Conservation (phyloP, 139 green algal genomes). For the Ostreobium quekettii region DNA sequence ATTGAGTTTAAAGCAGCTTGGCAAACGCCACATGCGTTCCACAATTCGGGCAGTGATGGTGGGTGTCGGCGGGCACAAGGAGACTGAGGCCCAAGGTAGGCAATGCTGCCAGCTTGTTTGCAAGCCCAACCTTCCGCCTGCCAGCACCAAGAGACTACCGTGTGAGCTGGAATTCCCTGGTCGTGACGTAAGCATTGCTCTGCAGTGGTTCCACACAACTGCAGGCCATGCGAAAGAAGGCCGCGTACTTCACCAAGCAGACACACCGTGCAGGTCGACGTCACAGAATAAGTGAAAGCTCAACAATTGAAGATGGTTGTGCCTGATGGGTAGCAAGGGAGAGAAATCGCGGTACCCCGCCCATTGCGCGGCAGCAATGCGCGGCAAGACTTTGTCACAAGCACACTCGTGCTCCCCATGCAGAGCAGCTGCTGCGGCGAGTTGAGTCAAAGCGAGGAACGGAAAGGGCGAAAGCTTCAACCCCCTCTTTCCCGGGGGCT, state of each 20-base stretch:
- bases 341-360: background rate
- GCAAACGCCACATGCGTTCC: background rate
- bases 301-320: too few species aligned
- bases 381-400: background rate
- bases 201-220: background rate
- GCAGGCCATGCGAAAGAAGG: background rate
- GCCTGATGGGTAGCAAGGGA: too few species aligned
- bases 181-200: background rate
- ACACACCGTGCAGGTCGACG: too few species aligned
- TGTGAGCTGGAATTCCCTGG: background rate
- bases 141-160: background rate
- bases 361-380: too few species aligned
- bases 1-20: conserved; percentile 12
- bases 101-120: background rate
- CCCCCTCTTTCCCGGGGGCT: background rate
- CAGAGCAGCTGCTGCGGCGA: too few species aligned
- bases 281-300: too few species aligned
- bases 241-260: too few species aligned
- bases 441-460: too few species aligned
- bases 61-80: conserved; percentile 5
- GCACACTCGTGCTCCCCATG: background rate
- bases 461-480: background rate
- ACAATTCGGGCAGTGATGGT: conserved; percentile 13
- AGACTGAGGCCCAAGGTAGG: background rate
- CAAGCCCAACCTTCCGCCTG: background rate